A percentile compares a stretch with the other conserved stretches of the same genome.
Conservation (phyloP, 257 asterid genomes). For the Ilex aquifolium region DNA sequence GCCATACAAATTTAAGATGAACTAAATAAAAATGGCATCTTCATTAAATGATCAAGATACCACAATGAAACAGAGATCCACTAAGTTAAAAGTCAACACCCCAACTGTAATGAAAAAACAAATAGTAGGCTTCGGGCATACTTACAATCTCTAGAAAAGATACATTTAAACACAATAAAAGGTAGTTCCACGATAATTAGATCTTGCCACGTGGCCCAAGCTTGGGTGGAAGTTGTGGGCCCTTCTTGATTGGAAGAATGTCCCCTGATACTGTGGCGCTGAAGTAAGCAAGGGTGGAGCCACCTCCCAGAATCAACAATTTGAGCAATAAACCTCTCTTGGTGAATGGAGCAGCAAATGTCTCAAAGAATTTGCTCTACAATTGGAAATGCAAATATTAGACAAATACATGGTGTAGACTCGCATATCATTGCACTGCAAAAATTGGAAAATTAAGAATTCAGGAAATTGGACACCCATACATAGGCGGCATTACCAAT, state of each 20-base stretch:
- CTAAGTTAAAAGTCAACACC: background rate
- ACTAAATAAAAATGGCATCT: too few species aligned
- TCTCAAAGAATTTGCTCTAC: constrained; percentile 96
- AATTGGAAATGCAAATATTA: background rate
- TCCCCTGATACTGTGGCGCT: constrained; percentile 89
- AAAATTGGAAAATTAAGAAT: too few species aligned
- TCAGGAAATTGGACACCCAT: too few species aligned
- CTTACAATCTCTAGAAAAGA: constrained; percentile 50
- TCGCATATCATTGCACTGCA: too few species aligned
- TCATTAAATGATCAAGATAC: too few species aligned
- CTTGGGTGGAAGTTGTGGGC: constrained; percentile 92
- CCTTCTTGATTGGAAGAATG: constrained; percentile 79
- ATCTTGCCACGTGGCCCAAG: constrained; percentile 82
- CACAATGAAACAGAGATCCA: too few species aligned
- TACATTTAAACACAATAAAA: constrained; percentile 22
- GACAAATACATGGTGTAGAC: too few species aligned
- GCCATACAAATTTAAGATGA: too few species aligned
- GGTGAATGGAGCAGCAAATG: constrained; percentile 98
- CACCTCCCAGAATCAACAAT: constrained; percentile 92
- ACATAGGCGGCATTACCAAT: too few species aligned
- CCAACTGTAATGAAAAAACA: constrained; percentile 6
- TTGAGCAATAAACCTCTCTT: constrained; percentile 94
- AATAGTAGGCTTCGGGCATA: constrained; percentile 29
- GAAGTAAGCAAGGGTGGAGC: constrained; percentile 70
- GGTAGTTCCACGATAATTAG: constrained; percentile 20